Evolutionary conservation across 768 basidiomycete genomes (phyloP).

Genomic region (Leucogyrophana mollusca): DNA sequence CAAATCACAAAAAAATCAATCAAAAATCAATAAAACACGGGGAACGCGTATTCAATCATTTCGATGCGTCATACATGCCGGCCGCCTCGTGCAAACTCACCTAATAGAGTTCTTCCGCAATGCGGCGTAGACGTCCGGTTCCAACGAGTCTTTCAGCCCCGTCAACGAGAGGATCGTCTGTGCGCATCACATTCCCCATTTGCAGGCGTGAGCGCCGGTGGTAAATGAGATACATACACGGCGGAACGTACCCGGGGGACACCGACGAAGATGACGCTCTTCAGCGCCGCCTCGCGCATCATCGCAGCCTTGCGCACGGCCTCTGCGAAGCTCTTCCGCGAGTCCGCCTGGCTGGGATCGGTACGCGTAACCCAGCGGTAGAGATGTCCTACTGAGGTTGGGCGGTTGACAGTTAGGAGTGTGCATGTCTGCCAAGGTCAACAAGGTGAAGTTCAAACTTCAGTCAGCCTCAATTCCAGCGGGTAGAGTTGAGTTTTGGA

Average conservation of each 20-base stretch:
- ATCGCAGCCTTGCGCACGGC: slow-evolving; percentile 74
- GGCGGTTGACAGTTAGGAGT: slow-evolving; percentile 78
- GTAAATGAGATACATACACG: no score
- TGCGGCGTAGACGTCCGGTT: slow-evolving; percentile 75
- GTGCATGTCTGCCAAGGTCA: slow-evolving; percentile 78
- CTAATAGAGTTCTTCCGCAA: slow-evolving; percentile 67
- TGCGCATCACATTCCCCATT: no score
- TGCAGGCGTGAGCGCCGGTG: no score
- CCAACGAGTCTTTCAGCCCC: slow-evolving; percentile 72
- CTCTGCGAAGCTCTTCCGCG: slow-evolving; percentile 46
- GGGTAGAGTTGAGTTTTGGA: slow-evolving; percentile 1
- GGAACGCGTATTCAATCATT: slow-evolving; percentile 17
- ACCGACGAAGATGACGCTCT: slow-evolving; percentile 87
- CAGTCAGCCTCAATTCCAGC: not conserved
- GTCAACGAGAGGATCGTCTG: slow-evolving; percentile 84
- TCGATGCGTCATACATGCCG: slow-evolving; percentile 6
- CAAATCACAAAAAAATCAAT: slow-evolving; percentile 6
- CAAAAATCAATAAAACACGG: slow-evolving; percentile 10
- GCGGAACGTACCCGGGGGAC: slow-evolving; percentile 72
- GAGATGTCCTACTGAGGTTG: slow-evolving; percentile 74
- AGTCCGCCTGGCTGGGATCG: slow-evolving; percentile 35
- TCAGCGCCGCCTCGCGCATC: slow-evolving; percentile 87
- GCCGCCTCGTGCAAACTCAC: no score
- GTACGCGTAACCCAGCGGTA: slow-evolving; percentile 73
- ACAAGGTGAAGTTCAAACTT: no score